Evolutionary conservation across 2,329 filamentous ascomycete species (phyloP), one percentile per base, ranked within the genome.

Genomic region (Neoscytalidium dimidiatum): DNA sequence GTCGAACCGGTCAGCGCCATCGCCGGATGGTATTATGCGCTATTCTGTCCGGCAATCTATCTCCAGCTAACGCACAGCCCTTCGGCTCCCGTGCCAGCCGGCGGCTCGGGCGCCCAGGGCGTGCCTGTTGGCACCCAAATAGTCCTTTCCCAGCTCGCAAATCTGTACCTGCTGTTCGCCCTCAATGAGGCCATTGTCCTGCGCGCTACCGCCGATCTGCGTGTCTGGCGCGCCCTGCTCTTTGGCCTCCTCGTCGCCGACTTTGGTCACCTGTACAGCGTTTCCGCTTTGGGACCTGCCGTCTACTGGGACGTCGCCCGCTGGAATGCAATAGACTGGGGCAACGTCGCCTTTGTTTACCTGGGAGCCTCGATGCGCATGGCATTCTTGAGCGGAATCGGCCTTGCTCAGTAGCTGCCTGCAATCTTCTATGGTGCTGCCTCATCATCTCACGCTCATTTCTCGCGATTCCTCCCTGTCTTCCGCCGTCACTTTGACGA

Each of bases 111-210:
- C 26, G 70, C 41, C 70, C 77, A 65, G 61, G 72, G 72, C 26
- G 75, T 89, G 6, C 86, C 90, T 1, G 78, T 84, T 38, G 84
- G 83, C 44, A 90, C 89, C 1, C 84, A 86, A 9, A 86, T 93
- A 66, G 87, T 87, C 44, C 81, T 94, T 71, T 87, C 88, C 19
- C 91, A 94, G 78, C 84, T 94, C 33, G 90, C 89, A 48, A 94
- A 92, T 77, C 81, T 94, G 67, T 94, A 94, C 78, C 77, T 94
- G 43, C 85, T 91, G 65, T 92, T 94, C 76, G 87, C 90, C 64
- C 78, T 94, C 71, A 92, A 90, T 78, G 91, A 95, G 78, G 90
- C 90, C 1, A 78, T 92, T 26, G 88, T 94, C 13, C 83, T 94
- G 68, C 88, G 92, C 46, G 83, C 85, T 17, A 92, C 91, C 6